phyloP scores from a whole-genome alignment of 768 basidiomycete genomes.

The Trametes meyenii region DNA sequence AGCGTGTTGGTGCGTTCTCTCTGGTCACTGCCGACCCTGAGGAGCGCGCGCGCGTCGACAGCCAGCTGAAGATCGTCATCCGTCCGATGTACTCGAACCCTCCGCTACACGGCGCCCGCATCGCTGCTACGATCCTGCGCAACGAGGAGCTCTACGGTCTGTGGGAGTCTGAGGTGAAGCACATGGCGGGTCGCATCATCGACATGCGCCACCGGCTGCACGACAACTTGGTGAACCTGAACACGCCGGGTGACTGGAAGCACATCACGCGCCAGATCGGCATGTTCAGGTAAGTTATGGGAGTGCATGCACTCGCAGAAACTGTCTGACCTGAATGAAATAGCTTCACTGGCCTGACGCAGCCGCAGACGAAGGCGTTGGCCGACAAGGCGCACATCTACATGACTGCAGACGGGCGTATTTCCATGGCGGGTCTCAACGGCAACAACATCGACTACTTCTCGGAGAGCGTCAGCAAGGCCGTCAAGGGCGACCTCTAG shows the following conservation, averaged over 20 bases:
- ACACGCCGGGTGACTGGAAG: constrained; percentile 93
- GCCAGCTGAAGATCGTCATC: constrained; percentile 93
- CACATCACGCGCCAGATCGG: constrained; percentile 97
- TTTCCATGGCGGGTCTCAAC: constrained; percentile 94
- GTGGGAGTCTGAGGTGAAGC: constrained; percentile 92
- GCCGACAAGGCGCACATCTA: constrained; percentile 91
- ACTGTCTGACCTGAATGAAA: constrained; percentile 3
- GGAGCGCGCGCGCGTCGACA: constrained; percentile 86
- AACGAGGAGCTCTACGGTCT: constrained; percentile 74
- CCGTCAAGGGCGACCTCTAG: constrained; percentile 75
- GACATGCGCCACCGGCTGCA: constrained; percentile 88
- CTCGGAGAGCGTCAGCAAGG: constrained; percentile 82
- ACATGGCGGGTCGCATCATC: constrained; percentile 95
- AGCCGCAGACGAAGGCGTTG: constrained; percentile 77
- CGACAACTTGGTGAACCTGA: constrained; percentile 71
- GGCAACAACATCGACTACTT: constrained; percentile 85
- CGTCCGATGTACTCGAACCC: constrained; percentile 99
- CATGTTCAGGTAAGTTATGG: constrained; percentile 83
- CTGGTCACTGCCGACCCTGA: constrained; percentile 67
- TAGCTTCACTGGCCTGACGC: constrained; percentile 83
- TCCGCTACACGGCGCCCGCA: constrained; percentile 85
- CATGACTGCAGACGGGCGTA: constrained; percentile 92
- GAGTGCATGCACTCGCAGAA: not conserved
- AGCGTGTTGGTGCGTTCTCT: constrained; percentile 97
- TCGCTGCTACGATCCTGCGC: constrained; percentile 83